phyloP scores from a whole-genome alignment of 306 rosid species.

The Quercus agrifolia region DNA sequence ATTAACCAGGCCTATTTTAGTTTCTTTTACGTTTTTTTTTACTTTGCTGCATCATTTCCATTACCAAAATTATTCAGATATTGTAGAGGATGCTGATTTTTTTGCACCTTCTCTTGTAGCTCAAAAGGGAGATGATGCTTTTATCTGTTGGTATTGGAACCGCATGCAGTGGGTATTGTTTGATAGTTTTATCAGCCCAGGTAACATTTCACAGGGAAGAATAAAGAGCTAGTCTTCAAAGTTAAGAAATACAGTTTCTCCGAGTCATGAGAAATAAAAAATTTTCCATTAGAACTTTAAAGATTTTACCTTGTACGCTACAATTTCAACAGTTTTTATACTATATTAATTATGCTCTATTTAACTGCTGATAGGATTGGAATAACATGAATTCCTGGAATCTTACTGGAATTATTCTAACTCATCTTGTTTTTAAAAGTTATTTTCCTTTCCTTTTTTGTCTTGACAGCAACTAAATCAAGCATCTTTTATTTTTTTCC shows the following conservation, averaged over 20 bases:
- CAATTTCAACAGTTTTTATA: not conserved
- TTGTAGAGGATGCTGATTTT: conserved; percentile 24
- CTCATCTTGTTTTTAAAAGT: conserved; percentile 14
- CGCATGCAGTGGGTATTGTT: conserved; percentile 79
- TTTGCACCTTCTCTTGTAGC: conserved; percentile 41
- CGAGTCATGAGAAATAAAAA: not conserved
- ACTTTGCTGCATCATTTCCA: not conserved
- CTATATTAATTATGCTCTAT: conserved; percentile 1
- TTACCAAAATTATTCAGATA: not conserved
- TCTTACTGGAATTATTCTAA: not conserved
- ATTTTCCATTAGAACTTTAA: not conserved
- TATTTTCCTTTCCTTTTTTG: not conserved
- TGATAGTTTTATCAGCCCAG: conserved; percentile 71
- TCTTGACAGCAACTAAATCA: not conserved
- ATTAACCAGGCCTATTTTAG: not conserved
- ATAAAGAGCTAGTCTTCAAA: not conserved
- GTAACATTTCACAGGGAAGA: conserved; percentile 33
- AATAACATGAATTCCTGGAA: conserved; percentile 1
- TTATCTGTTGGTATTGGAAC: conserved; percentile 80
- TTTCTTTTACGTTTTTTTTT: not conserved
- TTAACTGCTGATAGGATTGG: conserved; percentile 1
- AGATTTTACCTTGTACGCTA: no score
- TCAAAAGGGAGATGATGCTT: conserved; percentile 82
- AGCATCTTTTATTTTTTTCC: not conserved
- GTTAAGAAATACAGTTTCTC: not conserved